phyloP scores from a whole-genome alignment of 2,329 filamentous ascomycete genomes.

The Monosporascus ibericus region DNA sequence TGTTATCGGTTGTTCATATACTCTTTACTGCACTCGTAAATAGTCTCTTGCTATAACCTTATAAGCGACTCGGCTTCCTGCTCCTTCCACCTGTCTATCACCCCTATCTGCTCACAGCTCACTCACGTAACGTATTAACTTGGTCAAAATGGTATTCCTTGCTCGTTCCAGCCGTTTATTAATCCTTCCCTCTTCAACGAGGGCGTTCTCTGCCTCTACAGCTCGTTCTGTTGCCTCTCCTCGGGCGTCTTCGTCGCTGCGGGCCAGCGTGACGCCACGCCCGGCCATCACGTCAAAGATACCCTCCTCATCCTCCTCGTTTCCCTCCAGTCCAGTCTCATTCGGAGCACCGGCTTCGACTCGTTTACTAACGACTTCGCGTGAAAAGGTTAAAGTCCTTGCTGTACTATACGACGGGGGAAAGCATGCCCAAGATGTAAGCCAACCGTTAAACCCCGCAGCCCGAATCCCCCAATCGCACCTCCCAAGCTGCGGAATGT shows the following conservation, averaged over 20 bases:
- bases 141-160: conserved; percentile 46
- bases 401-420: conserved; percentile 89
- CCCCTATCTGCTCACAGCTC: not conserved
- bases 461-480: not conserved
- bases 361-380: conserved; percentile 49
- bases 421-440: conserved; percentile 80
- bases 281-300: conserved; percentile 15
- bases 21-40: too few relatives aligned
- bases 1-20: too few relatives aligned
- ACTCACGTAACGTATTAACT: not conserved
- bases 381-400: conserved; percentile 84
- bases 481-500: not conserved
- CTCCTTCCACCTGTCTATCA: not conserved
- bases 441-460: conserved; percentile 17
- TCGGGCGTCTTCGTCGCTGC: conserved; percentile 14
- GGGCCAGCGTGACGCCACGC: conserved; percentile 20
- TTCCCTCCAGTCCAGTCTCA: conserved; percentile 33
- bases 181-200: conserved; percentile 20
- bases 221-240: conserved; percentile 21
- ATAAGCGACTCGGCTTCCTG: too few relatives aligned
- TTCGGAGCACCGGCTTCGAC: conserved; percentile 47
- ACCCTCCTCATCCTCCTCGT: conserved; percentile 38
- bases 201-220: conserved; percentile 19
- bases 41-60: too few relatives aligned
- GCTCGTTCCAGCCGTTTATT: conserved; percentile 49